Evolutionary conservation across 306 rosid genomes (phyloP), one percentile per base, ranked within the genome.

Genomic region (Fragaria ananassa): DNA sequence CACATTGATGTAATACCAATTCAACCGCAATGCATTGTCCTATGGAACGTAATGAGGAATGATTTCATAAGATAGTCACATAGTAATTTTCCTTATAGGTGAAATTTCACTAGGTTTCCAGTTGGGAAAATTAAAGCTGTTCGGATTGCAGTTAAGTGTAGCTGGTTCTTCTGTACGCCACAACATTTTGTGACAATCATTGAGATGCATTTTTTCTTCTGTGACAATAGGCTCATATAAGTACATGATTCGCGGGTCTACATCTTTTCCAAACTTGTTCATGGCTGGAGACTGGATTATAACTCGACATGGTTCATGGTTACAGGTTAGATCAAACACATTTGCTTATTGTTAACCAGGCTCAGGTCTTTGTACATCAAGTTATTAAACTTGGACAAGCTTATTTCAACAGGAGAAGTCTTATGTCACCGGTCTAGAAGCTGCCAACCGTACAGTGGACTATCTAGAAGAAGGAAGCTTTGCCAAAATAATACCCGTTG

Each of bases 231-330:
- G 92, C 70, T 88, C 92, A 35, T 88, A 82, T 61, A 82, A 84
- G 80, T 45, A 76, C 90, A 79, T 79, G 87, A 75, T 80, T 71
- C 84, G 87, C 0, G 80, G 88, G 2, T 71, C 88, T 70, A 88
- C 92, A 18, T 80, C 90, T 39, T 80, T 86, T 57, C 83, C 84
- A 5, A 88, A 88, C 70, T 42, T 86, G 53, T 84, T 88, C 87
- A 84, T 86, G 88, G 90, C 90, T 0, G 92, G 92, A 80, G 92
- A 88, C 58, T 88, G 92, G 92, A 86, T 88, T 35, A 68, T 80
- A 29, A 88, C 82, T 79, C 80, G 90, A 34, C 92, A 88, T 15
- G 92, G 92, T 46, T 86, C 92, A 37, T 88, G 90, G 88, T 86
- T 83, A 60, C 90, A 84, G 87, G 92, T 87, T 67, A 63, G 71